Evolutionary conservation across 225 moss, liverwort and hornwort genomes (phyloP).

Genomic region (Thuidium tamariscinum): DNA sequence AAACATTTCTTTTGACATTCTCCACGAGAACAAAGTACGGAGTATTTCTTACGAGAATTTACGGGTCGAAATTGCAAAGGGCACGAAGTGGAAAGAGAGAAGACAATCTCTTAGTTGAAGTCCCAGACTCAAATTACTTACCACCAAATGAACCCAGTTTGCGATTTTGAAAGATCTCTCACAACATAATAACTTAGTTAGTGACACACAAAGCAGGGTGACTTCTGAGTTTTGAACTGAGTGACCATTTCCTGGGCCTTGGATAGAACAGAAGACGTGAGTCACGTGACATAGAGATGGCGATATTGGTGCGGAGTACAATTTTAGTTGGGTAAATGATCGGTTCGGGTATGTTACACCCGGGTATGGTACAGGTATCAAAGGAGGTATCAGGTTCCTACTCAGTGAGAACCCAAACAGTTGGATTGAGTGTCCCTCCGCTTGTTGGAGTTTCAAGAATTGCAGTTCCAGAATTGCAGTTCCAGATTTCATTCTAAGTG

Average conservation of each 20-base stretch:
- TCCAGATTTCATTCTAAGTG: neutral
- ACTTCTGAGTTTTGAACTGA: too few species aligned
- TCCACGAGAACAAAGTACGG: too few species aligned
- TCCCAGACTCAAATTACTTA: too few species aligned
- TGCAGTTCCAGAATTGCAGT: neutral
- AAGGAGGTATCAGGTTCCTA: neutral
- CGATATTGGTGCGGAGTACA: too few species aligned
- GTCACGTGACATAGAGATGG: neutral
- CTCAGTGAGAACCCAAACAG: too few species aligned
- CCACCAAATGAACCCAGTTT: too few species aligned
- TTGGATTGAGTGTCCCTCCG: too few species aligned
- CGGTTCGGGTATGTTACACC: neutral
- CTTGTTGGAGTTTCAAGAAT: neutral
- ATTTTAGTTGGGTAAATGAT: neutral
- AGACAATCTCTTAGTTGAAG: neutral
- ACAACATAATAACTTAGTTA: too few species aligned
- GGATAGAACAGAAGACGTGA: neutral
- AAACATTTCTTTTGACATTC: neutral
- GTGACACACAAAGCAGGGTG: too few species aligned
- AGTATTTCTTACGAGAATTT: too few species aligned
- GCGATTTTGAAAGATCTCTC: too few species aligned
- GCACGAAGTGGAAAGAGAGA: neutral
- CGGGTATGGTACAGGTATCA: neutral
- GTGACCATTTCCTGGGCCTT: too few species aligned
- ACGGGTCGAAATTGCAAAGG: neutral